Evolutionary conservation across 352 stramenopile species (phyloP).

Genomic region (Pythium monospermum): DNA sequence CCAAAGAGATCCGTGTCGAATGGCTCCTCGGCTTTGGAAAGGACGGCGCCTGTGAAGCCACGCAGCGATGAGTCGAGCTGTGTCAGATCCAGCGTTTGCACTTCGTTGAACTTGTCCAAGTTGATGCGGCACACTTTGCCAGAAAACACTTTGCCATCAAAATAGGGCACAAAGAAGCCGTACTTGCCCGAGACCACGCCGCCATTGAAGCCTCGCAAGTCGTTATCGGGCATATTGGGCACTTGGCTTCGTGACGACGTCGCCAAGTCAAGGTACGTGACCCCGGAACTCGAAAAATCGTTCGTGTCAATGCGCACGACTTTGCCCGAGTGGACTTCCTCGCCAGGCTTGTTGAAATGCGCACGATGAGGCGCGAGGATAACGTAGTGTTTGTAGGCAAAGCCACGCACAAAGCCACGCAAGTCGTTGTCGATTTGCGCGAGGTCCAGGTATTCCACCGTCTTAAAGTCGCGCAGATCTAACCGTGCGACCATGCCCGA

Average conservation of each 20-base stretch:
- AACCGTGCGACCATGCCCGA: conserved; percentile 55
- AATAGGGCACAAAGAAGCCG: conserved; percentile 75
- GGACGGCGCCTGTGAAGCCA: conserved; percentile 46
- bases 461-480: conserved; percentile 58
- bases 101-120: conserved; percentile 71
- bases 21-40: conserved; percentile 38
- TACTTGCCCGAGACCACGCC: conserved; percentile 74
- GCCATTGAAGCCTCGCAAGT: conserved; percentile 61
- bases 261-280: conserved; percentile 55
- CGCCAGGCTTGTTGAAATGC: conserved; percentile 21
- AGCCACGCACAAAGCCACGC: conserved; percentile 61
- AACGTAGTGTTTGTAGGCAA: conserved; percentile 72
- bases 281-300: conserved; percentile 43
- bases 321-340: conserved; percentile 47
- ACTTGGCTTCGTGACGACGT: conserved; percentile 56
- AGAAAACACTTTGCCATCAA: conserved; percentile 57
- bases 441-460: conserved; percentile 47
- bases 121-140: conserved; percentile 78
- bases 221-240: conserved; percentile 47
- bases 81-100: conserved; percentile 66
- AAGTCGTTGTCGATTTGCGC: conserved; percentile 39
- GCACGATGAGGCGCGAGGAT: conserved; percentile 56
- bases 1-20: conserved; percentile 57
- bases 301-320: conserved; percentile 67
- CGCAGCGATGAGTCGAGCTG: conserved; percentile 36